Evolutionary conservation across 2,329 filamentous ascomycete genomes (phyloP).

Genomic region (Chrysoporthe puriensis): DNA sequence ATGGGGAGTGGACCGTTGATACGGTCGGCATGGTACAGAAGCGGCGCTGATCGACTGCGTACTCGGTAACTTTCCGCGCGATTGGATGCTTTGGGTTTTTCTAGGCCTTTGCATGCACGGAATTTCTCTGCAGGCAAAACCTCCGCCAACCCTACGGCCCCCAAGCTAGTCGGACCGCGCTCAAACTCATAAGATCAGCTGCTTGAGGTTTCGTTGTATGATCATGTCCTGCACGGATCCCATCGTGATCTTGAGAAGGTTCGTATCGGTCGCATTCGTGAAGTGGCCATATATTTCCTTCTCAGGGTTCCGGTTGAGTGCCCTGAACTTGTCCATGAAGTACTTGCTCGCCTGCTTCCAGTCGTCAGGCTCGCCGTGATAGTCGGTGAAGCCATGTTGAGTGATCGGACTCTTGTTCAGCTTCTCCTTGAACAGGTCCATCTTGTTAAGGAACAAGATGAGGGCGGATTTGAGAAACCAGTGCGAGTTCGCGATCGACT

Average conservation of each 20-base stretch:
- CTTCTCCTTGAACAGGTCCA: constrained; percentile 83
- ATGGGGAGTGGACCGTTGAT: constrained; percentile 16
- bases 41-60: constrained; percentile 29
- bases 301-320: constrained; percentile 70
- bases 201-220: constrained; percentile 81
- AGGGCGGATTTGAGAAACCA: constrained; percentile 84
- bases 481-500: constrained; percentile 82
- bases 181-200: constrained; percentile 67
- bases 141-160: constrained; percentile 16
- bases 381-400: constrained; percentile 77
- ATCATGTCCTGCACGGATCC: constrained; percentile 86
- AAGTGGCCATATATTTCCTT: constrained; percentile 68
- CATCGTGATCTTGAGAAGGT: constrained; percentile 85
- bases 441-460: constrained; percentile 87
- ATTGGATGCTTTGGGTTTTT: constrained; percentile 17
- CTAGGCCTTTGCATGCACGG: constrained; percentile 1
- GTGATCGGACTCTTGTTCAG: constrained; percentile 71
- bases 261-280: constrained; percentile 68
- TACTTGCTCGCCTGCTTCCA: constrained; percentile 78
- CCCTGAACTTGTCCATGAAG: constrained; percentile 80
- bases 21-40: constrained; percentile 17
- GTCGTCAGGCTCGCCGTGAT: constrained; percentile 71
- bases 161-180: constrained; percentile 27
- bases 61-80: constrained; percentile 26
- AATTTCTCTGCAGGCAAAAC: background rate